These are phyloP conservation scores for Boletus semigastroideus DNA, from an alignment of 1,284 basidiomycete species.

Conservation along the genomic window DNA sequence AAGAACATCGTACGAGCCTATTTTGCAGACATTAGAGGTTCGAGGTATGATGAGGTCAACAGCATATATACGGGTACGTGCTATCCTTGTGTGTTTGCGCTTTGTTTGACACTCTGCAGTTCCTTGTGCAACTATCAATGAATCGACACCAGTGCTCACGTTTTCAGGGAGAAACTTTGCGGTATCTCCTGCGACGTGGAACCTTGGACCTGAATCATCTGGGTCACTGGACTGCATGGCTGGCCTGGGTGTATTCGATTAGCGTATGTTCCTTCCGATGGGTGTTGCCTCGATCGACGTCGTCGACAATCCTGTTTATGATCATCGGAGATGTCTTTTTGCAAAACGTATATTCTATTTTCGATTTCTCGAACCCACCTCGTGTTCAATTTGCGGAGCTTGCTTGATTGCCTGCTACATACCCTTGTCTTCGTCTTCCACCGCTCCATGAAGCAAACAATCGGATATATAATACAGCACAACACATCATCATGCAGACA, in stretches of 20 bases:
- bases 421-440: background rate
- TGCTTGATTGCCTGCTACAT: background rate
- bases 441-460: too few relatives aligned
- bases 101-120: conserved; percentile 11
- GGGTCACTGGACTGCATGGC: conserved; percentile 9
- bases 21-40: conserved; percentile 11
- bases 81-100: background rate
- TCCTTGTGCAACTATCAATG: conserved; percentile 18
- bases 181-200: conserved; percentile 14
- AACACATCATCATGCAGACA: too few relatives aligned
- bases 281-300: too few relatives aligned
- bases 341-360: conserved; percentile 22
- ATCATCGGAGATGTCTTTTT: conserved; percentile 28
- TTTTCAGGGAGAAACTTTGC: conserved; percentile 11
- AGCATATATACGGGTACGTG: conserved; percentile 15
- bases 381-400: conserved; percentile 20
- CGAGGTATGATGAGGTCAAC: background rate
- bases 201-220: conserved; percentile 9
- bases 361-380: conserved; percentile 15
- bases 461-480: too few relatives aligned
- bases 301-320: conserved; percentile 12
- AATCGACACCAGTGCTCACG: conserved; percentile 8
- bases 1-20: conserved; percentile 7
- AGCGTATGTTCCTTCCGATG: conserved; percentile 2
- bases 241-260: conserved; percentile 12